A percentile compares a stretch with the other conserved stretches of the same genome.
Evolutionary conservation across 495 filamentous ascomycete genomes (phyloP).

Genomic region (Hypoxylon subgilvum): DNA sequence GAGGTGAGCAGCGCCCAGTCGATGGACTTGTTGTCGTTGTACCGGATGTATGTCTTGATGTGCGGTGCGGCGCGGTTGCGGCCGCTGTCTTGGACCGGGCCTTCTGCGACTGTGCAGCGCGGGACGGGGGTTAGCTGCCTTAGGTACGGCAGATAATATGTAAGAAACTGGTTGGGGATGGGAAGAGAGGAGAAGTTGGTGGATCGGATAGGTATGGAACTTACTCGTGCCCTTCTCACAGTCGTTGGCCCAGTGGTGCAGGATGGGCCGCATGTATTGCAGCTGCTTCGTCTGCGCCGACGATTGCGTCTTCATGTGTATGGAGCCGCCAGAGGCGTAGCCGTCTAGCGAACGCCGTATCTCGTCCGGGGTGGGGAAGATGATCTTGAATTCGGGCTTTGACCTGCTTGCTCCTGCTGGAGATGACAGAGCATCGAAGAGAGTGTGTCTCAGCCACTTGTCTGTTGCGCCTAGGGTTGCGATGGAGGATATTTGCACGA

Average conservation of each 20-base stretch:
- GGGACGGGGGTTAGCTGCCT: background rate
- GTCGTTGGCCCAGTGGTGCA: conserved; percentile 73
- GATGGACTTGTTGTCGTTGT: conserved; percentile 60
- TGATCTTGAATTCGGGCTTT: conserved; percentile 58
- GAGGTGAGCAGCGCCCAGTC: conserved; percentile 89
- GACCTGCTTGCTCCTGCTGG: conserved; percentile 16
- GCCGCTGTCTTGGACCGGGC: conserved; percentile 49
- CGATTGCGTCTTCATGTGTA: conserved; percentile 79
- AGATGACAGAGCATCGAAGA: conserved; percentile 57
- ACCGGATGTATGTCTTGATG: conserved; percentile 89
- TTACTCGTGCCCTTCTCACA: conserved; percentile 46
- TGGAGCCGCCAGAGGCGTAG: conserved; percentile 76
- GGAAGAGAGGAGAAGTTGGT: background rate
- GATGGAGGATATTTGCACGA: conserved; percentile 81
- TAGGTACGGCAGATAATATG: too few species aligned
- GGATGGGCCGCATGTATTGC: conserved; percentile 69
- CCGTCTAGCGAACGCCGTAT: conserved; percentile 81
- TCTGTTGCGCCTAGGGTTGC: conserved; percentile 77
- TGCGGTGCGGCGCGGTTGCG: conserved; percentile 85
- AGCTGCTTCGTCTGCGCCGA: conserved; percentile 75
- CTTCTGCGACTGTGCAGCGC: conserved; percentile 1
- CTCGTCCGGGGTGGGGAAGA: conserved; percentile 82
- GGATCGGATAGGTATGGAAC: conserved; percentile 1
- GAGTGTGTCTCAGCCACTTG: conserved; percentile 71
- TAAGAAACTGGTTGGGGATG: too few species aligned